Evolutionary conservation across 352 stramenopile genomes (phyloP).

Genomic region (Peronospora belbahrii): DNA sequence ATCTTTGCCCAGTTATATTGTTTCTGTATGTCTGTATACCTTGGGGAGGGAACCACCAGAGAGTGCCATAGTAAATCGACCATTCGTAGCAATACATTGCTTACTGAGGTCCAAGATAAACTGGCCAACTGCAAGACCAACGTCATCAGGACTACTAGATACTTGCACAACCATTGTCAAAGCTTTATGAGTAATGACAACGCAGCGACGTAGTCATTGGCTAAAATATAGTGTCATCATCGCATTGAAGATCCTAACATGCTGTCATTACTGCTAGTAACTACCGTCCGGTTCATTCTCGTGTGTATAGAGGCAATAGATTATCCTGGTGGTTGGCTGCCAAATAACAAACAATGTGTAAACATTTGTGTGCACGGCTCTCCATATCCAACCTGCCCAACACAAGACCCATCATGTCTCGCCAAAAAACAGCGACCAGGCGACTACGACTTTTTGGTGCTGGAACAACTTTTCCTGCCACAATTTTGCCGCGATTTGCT

Average conservation of each 20-base stretch:
- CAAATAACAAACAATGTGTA: constrained; percentile 26
- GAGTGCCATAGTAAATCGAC: constrained; percentile 77
- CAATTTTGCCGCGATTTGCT: constrained; percentile 52
- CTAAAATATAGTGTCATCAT: constrained; percentile 6
- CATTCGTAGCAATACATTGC: constrained; percentile 45
- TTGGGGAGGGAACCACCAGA: constrained; percentile 84
- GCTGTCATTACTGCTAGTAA: background rate
- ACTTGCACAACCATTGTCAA: constrained; percentile 49
- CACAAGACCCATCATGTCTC: constrained; percentile 26
- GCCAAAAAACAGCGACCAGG: constrained; percentile 31
- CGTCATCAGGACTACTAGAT: constrained; percentile 42
- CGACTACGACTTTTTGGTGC: constrained; percentile 46
- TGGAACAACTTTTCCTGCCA: constrained; percentile 49
- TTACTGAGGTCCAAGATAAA: constrained; percentile 62
- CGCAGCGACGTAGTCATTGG: constrained; percentile 11
- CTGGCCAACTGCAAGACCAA: constrained; percentile 50
- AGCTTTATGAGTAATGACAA: background rate
- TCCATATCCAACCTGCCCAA: constrained; percentile 22
- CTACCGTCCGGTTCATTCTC: background rate
- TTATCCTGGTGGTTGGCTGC: constrained; percentile 38
- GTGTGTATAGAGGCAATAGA: constrained; percentile 13
- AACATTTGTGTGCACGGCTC: constrained; percentile 31
- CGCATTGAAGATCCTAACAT: constrained; percentile 1
- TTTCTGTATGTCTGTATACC: no score
- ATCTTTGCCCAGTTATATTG: no score